phyloP scores from a whole-genome alignment of 2,329 filamentous ascomycete species.

The Fusarium neocosmosporiellum region DNA sequence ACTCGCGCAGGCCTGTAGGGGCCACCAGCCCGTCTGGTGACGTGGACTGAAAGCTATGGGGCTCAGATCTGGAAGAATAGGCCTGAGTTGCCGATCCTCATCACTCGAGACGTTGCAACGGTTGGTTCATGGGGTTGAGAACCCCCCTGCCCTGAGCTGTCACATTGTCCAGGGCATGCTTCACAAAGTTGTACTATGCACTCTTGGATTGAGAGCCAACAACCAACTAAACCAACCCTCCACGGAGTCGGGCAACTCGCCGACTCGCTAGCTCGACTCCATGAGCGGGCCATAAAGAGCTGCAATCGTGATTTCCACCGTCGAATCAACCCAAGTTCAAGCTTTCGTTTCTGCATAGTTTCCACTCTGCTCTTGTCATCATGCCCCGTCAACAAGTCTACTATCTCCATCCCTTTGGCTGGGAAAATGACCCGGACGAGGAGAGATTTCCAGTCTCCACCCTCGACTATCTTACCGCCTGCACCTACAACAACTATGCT shows the following conservation, averaged over 20 bases:
- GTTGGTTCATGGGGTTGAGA: neutral
- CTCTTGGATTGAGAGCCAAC: neutral
- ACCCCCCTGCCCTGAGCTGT: neutral
- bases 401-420: constrained; percentile 48
- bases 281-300: neutral
- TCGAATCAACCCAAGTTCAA: neutral
- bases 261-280: neutral
- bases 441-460: constrained; percentile 52
- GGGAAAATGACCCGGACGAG: constrained; percentile 52
- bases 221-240: neutral
- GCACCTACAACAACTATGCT: constrained; percentile 52
- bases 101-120: neutral
- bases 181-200: neutral
- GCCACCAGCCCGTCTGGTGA: neutral
- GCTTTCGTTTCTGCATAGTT: neutral
- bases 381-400: constrained; percentile 46
- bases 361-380: neutral
- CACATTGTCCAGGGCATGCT: neutral
- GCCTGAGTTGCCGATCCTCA: neutral
- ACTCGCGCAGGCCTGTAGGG: neutral
- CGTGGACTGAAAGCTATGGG: neutral
- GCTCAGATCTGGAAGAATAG: neutral
- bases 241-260: neutral
- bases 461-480: constrained; percentile 49
- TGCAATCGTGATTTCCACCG: neutral